Percentiles rank a stretch among this genome's conserved stretches.
phyloP scores from a whole-genome alignment of 345 rosid genomes.

The Hibiscus mutabilis region DNA sequence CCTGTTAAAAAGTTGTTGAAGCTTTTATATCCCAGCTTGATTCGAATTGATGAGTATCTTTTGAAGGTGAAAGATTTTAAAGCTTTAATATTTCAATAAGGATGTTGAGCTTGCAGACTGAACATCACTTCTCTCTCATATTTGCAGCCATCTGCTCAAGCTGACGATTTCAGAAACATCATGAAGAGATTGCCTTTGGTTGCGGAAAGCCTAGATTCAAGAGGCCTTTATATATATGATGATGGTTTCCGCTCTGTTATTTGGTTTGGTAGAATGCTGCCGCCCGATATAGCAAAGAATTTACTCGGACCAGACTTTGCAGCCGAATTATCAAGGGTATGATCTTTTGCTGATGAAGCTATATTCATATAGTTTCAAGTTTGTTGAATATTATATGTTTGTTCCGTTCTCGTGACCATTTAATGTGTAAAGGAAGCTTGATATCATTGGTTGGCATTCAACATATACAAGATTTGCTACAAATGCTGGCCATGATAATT shows the following conservation, averaged over 20 bases:
- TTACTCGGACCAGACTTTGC: conserved; percentile 83
- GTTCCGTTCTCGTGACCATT: background rate
- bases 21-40: conserved; percentile 76
- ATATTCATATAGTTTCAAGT: background rate
- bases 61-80: conserved; percentile 43
- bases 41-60: conserved; percentile 80
- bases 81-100: background rate
- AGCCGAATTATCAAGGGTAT: conserved; percentile 84
- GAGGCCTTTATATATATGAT: conserved; percentile 88
- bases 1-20: conserved; percentile 83
- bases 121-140: conserved; percentile 18
- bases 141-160: conserved; percentile 56
- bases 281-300: conserved; percentile 77
- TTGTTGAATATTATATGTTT: background rate
- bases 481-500: background rate
- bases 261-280: conserved; percentile 95
- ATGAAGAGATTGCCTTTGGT: conserved; percentile 57
- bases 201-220: conserved; percentile 81
- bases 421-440: background rate
- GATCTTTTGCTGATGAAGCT: background rate
- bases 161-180: conserved; percentile 33
- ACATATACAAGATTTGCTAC: background rate
- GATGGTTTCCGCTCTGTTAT: conserved; percentile 79
- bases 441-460: background rate
- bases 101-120: background rate